These are phyloP conservation scores for Epicoccum sorghinum DNA, from an alignment of 2,329 filamentous ascomycete species.

Conservation along the genomic window DNA sequence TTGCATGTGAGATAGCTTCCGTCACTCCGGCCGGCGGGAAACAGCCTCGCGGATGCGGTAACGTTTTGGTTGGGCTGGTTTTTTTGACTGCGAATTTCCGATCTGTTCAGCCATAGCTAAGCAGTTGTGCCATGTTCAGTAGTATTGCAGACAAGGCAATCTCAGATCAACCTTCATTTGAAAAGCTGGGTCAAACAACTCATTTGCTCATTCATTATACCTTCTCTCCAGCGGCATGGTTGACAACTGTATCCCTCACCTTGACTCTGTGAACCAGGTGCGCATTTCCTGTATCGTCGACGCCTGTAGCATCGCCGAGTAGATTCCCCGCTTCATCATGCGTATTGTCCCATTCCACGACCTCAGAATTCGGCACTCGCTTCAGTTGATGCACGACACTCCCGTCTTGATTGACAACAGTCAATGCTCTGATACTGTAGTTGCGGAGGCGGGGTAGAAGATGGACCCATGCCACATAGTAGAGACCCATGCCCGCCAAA, in stretches of 20 bases:
- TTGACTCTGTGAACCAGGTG: conserved; percentile 24
- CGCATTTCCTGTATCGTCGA: conserved; percentile 5
- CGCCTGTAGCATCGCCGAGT: conserved; percentile 15
- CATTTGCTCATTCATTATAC: neutral
- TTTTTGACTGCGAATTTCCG: too few species aligned
- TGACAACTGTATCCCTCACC: conserved; percentile 4
- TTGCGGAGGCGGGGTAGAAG: conserved; percentile 29
- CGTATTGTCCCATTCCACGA: conserved; percentile 39
- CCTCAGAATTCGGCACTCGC: conserved; percentile 31
- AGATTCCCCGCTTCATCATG: conserved; percentile 39
- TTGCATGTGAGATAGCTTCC: conserved; percentile 1
- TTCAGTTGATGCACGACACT: conserved; percentile 34
- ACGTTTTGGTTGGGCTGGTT: too few species aligned
- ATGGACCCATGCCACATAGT: conserved; percentile 40
- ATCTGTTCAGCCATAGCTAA: too few species aligned
- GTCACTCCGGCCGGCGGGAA: neutral
- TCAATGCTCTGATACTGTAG: conserved; percentile 35
- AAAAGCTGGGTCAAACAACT: too few species aligned
- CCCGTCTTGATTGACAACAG: conserved; percentile 34
- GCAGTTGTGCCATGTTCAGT: too few species aligned
- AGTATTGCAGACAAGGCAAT: too few species aligned
- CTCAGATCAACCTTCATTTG: too few species aligned
- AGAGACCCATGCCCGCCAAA: conserved; percentile 25
- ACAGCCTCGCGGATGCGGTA: too few species aligned
- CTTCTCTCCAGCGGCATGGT: conserved; percentile 1